Percentiles rank a stretch among this genome's conserved stretches.
phyloP scores from a whole-genome alignment of 2,329 filamentous ascomycete species.

The Monilinia polystroma region DNA sequence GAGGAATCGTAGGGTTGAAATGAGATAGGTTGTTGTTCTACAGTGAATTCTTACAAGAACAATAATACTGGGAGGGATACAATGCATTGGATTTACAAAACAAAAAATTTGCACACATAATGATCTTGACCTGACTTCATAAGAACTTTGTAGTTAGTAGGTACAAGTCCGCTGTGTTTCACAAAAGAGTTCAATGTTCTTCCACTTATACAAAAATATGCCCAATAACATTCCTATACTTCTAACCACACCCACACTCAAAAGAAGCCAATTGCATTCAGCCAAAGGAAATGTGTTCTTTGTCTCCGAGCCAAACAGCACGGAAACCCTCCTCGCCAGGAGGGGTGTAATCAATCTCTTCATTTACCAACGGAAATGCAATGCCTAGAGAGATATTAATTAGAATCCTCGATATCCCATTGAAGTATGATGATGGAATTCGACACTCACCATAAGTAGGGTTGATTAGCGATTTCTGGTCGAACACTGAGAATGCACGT shows the following conservation, averaged over 20 bases:
- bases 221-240: no score
- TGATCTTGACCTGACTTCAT: neutral
- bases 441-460: constrained; percentile 11
- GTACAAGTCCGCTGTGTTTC: no score
- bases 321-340: neutral
- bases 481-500: constrained; percentile 17
- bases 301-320: neutral
- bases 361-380: neutral
- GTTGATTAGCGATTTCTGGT: constrained; percentile 18
- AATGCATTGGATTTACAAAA: neutral
- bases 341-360: neutral
- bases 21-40: neutral
- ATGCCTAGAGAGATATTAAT: neutral
- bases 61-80: neutral
- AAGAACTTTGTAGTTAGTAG: no score
- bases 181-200: no score
- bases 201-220: no score
- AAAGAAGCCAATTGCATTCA: no score
- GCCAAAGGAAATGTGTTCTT: no score
- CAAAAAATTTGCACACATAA: neutral
- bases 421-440: neutral
- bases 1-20: neutral
- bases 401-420: neutral
- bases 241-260: no score
- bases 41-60: neutral